These are phyloP conservation scores for Aspergillus piperis DNA, from an alignment of 2,329 filamentous ascomycete species.

Conservation along the genomic window DNA sequence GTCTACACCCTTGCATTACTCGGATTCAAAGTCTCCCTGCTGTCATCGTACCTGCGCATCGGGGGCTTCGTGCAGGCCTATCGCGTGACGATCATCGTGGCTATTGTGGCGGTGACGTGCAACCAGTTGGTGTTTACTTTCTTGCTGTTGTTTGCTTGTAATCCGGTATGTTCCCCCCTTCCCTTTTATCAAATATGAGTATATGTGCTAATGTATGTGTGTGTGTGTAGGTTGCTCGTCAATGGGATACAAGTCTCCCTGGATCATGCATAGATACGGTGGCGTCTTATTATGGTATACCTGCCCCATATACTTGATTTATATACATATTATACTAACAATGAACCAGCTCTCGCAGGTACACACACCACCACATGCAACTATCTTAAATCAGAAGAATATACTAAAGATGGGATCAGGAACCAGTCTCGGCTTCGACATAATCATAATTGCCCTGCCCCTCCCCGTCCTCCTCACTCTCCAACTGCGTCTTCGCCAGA, in stretches of 20 bases:
- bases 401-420: conserved; percentile 2
- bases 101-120: conserved; percentile 38
- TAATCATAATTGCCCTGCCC: conserved; percentile 28
- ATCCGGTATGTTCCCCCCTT: conserved; percentile 25
- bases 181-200: no score
- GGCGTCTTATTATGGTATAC: conserved; percentile 48
- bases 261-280: conserved; percentile 45
- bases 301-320: neutral
- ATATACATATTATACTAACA: neutral
- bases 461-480: conserved; percentile 27
- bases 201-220: no score
- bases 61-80: conserved; percentile 42
- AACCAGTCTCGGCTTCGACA: conserved; percentile 26
- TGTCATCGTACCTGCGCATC: conserved; percentile 52
- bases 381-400: no score
- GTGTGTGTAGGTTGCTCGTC: neutral
- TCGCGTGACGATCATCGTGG: conserved; percentile 34
- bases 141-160: conserved; percentile 27
- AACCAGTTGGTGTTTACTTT: conserved; percentile 43
- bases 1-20: conserved; percentile 37
- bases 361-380: neutral
- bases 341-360: conserved; percentile 10
- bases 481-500: conserved; percentile 19
- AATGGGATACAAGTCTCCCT: conserved; percentile 24
- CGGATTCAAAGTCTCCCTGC: conserved; percentile 51